Conservation (phyloP, 192 early-diverging fungal species). For the Linnemannia exigua region DNA sequence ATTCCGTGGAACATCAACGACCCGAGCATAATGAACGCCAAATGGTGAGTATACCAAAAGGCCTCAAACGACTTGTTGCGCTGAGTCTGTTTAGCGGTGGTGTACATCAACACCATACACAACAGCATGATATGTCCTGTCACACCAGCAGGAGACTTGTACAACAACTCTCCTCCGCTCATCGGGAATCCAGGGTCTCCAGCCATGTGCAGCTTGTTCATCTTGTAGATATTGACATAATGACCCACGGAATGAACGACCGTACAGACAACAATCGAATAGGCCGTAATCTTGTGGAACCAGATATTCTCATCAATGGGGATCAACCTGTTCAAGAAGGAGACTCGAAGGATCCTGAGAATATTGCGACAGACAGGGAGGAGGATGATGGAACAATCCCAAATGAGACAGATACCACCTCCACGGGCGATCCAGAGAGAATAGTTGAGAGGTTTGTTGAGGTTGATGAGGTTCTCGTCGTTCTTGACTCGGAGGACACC, state of each 20-base stretch:
- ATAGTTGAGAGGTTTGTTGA: slow-evolving; percentile 60
- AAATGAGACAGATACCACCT: slow-evolving; percentile 68
- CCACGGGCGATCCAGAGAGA: slow-evolving; percentile 72
- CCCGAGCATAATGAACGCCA: slow-evolving; percentile 73
- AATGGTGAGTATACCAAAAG: slow-evolving; percentile 87
- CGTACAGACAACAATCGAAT: slow-evolving; percentile 73
- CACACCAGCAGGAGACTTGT: slow-evolving; percentile 62
- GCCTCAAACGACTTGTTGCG: slow-evolving; percentile 77
- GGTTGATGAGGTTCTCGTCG: slow-evolving; percentile 59
- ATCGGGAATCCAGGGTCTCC: slow-evolving; percentile 14
- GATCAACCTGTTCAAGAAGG: slow-evolving; percentile 71
- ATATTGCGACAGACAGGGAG: slow-evolving; percentile 78
- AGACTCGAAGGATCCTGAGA: slow-evolving; percentile 64
- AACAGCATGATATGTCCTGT: slow-evolving; percentile 81
- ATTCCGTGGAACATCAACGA: slow-evolving; percentile 77
- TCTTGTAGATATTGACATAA: slow-evolving; percentile 68
- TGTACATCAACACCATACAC: slow-evolving; percentile 74
- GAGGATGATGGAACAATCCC: slow-evolving; percentile 68
- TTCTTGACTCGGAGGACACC: slow-evolving; percentile 66
- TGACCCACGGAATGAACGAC: slow-evolving; percentile 71
- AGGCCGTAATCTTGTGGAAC: slow-evolving; percentile 81
- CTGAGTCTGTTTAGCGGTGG: slow-evolving; percentile 70
- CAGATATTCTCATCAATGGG: slow-evolving; percentile 84
- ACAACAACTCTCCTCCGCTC: slow-evolving; percentile 34
- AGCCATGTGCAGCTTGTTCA: slow-evolving; percentile 28